Conservation (phyloP, 805 yeast genomes). For the Schwanniomyces occidentalis region DNA sequence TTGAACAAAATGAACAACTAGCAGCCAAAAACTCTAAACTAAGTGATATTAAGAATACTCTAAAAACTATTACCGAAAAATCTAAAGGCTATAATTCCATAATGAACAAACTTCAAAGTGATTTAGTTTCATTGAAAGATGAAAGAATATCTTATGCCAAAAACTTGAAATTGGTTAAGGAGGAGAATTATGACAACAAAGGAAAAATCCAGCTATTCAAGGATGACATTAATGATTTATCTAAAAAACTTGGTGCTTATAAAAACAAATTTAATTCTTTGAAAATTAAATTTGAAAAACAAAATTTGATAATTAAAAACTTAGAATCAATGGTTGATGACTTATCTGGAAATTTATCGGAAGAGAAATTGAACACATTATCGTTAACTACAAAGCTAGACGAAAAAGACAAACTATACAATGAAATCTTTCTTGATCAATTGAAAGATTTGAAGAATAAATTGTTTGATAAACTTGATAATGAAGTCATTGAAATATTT, state of each 20-base stretch:
- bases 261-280: background rate
- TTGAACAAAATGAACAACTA: background rate
- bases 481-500: too few species aligned
- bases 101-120: background rate
- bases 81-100: background rate
- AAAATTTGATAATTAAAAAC: slow-evolving; percentile 3
- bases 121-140: background rate
- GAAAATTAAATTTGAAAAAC: slow-evolving; percentile 5
- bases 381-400: slow-evolving; percentile 1
- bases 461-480: too few species aligned
- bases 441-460: too few species aligned
- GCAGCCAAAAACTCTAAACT: background rate
- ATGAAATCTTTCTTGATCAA: slow-evolving; percentile 24
- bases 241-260: slow-evolving; percentile 1
- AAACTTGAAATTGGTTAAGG: background rate
- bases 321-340: slow-evolving; percentile 5
- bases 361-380: slow-evolving; percentile 6
- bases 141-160: background rate
- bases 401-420: slow-evolving; percentile 1
- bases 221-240: background rate
- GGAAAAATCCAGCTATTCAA: background rate
- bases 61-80: background rate
- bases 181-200: background rate
- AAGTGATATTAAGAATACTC: background rate
- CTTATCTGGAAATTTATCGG: slow-evolving; percentile 9